Conservation (phyloP, 495 filamentous ascomycete species). For the Podospora conica region DNA sequence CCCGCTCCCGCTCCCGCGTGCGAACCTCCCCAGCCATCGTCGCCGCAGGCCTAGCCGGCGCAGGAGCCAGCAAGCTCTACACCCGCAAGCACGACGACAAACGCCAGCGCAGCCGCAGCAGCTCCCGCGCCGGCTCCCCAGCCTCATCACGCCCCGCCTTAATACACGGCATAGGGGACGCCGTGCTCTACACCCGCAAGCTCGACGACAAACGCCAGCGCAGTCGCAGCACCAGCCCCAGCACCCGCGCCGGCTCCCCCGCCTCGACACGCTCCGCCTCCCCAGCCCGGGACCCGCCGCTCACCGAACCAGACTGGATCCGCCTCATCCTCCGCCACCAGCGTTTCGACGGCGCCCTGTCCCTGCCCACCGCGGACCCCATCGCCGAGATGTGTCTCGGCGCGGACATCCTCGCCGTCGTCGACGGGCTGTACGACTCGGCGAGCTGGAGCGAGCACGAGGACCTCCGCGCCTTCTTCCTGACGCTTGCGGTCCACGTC, state of each 20-base stretch:
- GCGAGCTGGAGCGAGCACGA: too few relatives aligned
- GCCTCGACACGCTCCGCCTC: background rate
- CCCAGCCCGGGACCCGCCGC: too few relatives aligned
- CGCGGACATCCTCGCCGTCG: background rate
- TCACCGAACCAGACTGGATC: background rate
- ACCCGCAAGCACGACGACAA: too few relatives aligned
- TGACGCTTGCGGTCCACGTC: background rate
- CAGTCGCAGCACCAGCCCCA: background rate
- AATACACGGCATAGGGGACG: too few relatives aligned
- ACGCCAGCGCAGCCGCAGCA: background rate
- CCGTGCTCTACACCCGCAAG: too few relatives aligned
- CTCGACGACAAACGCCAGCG: background rate
- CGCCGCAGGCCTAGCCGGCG: background rate
- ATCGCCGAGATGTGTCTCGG: background rate
- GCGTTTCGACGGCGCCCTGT: background rate
- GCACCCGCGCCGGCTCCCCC: background rate
- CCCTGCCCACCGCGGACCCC: background rate
- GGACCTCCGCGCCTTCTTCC: background rate
- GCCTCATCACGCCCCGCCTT: background rate
- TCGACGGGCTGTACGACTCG: background rate
- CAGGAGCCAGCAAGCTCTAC: too few relatives aligned
- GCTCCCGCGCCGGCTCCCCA: background rate
- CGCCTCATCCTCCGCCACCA: background rate
- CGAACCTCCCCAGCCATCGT: background rate
- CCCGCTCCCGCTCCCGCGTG: background rate